A percentile compares a stretch with the other conserved stretches of the same genome.
phyloP scores from a whole-genome alignment of 805 yeast genomes.

The Candida arabinofermentans region DNA sequence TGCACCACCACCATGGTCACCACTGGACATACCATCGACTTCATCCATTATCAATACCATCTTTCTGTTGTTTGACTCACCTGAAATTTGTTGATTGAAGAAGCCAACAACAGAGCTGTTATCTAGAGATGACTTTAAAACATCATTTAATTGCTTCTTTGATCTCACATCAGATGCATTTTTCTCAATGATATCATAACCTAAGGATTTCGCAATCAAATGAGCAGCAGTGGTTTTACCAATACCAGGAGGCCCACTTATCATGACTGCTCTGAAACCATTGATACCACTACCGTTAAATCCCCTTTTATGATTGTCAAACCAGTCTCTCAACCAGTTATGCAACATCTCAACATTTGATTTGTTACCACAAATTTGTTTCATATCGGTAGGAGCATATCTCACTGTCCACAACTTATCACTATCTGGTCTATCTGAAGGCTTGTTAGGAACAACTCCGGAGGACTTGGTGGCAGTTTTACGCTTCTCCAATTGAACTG shows the following conservation, averaged over 20 bases:
- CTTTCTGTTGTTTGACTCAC: slow-evolving; percentile 36
- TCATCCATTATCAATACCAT: slow-evolving; percentile 95
- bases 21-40: slow-evolving; percentile 99
- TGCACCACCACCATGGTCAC: slow-evolving; percentile 98
- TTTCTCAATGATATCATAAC: slow-evolving; percentile 71
- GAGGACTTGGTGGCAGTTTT: not conserved
- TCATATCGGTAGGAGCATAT: slow-evolving; percentile 76
- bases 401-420: slow-evolving; percentile 88
- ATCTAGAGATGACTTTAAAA: slow-evolving; percentile 65
- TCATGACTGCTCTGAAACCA: slow-evolving; percentile 72
- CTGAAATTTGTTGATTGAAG: slow-evolving; percentile 38
- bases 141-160: slow-evolving; percentile 65
- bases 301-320: slow-evolving; percentile 46
- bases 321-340: slow-evolving; percentile 80
- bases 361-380: slow-evolving; percentile 90
- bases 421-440: slow-evolving; percentile 40
- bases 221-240: slow-evolving; percentile 85
- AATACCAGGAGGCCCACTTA: slow-evolving; percentile 85
- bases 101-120: slow-evolving; percentile 83
- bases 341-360: slow-evolving; percentile 61
- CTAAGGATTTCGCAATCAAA: slow-evolving; percentile 61
- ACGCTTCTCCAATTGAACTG: slow-evolving; percentile 24
- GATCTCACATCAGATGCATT: slow-evolving; percentile 91
- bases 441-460: slow-evolving; percentile 17
- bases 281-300: slow-evolving; percentile 65